Evolutionary conservation across 1,139 yeast genomes (phyloP).

Genomic region (Saccharomyces pastorianus): DNA sequence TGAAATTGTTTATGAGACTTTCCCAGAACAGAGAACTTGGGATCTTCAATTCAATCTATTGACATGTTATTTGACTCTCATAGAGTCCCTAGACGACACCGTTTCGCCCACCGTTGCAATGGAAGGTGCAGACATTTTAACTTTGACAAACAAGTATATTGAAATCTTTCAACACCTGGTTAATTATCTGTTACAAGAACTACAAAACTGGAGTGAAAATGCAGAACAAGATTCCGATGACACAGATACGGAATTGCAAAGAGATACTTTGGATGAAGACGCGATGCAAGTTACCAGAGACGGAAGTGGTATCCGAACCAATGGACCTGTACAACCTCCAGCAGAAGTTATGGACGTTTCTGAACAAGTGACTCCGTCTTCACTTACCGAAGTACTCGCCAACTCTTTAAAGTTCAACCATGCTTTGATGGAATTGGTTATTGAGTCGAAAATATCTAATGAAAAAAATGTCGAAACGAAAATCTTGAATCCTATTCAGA

Average conservation of each 20-base stretch:
- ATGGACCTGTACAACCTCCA: slow-evolving; percentile 1
- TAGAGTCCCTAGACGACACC: slow-evolving; percentile 19
- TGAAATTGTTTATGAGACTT: slow-evolving; percentile 17
- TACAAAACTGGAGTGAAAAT: slow-evolving; percentile 7
- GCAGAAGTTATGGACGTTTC: slow-evolving; percentile 22
- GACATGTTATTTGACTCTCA: slow-evolving; percentile 20
- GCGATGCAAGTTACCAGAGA: background rate
- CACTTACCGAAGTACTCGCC: slow-evolving; percentile 20
- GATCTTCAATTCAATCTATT: slow-evolving; percentile 28
- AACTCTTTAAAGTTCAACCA: slow-evolving; percentile 18
- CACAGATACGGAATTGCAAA: background rate
- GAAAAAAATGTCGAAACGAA: slow-evolving; percentile 3
- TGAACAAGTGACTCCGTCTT: slow-evolving; percentile 22
- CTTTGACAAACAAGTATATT: slow-evolving; percentile 13
- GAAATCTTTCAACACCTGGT: slow-evolving; percentile 10
- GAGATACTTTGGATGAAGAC: slow-evolving; percentile 5
- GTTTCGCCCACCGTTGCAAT: slow-evolving; percentile 1
- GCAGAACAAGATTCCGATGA: slow-evolving; percentile 3
- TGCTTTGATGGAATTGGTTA: slow-evolving; percentile 15
- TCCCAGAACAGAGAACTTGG: slow-evolving; percentile 24
- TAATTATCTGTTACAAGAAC: slow-evolving; percentile 16
- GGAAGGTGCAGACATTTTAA: slow-evolving; percentile 13
- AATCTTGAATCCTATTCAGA: slow-evolving; percentile 16
- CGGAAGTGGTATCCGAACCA: slow-evolving; percentile 13
- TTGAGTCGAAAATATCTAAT: slow-evolving; percentile 8